Conservation (phyloP, 306 rosid genomes). For the Potentilla sterilis region DNA sequence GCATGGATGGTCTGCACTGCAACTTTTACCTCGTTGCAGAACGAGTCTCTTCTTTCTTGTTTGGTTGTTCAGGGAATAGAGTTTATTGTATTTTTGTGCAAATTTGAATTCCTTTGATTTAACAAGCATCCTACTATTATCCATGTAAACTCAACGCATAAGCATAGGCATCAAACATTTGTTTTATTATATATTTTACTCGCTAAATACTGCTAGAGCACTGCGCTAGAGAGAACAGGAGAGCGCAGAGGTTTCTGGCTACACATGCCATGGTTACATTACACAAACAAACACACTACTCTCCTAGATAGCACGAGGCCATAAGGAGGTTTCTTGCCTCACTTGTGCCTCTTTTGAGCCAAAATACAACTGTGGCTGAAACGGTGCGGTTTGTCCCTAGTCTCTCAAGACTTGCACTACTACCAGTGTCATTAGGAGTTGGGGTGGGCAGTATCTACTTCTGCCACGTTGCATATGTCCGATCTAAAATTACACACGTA, state of each 20-base stretch:
- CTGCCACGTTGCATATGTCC: not conserved
- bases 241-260: not conserved
- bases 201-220: not conserved
- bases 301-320: not conserved
- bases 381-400: not conserved
- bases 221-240: not conserved
- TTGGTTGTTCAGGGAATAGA: not conserved
- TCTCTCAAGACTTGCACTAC: not conserved
- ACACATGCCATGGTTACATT: not conserved
- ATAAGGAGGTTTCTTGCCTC: too few relatives aligned
- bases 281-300: not conserved
- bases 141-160: not conserved
- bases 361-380: not conserved
- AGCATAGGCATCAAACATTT: not conserved
- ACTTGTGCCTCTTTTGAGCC: too few relatives aligned
- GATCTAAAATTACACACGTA: not conserved
- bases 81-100: too few relatives aligned
- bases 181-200: not conserved
- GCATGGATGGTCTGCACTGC: not conserved
- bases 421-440: not conserved
- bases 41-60: too few relatives aligned
- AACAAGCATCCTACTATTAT: not conserved
- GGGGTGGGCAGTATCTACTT: not conserved
- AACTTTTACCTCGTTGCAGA: not conserved
- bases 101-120: not conserved